phyloP scores from a whole-genome alignment of 1,284 basidiomycete species.

The Grifola frondosa region DNA sequence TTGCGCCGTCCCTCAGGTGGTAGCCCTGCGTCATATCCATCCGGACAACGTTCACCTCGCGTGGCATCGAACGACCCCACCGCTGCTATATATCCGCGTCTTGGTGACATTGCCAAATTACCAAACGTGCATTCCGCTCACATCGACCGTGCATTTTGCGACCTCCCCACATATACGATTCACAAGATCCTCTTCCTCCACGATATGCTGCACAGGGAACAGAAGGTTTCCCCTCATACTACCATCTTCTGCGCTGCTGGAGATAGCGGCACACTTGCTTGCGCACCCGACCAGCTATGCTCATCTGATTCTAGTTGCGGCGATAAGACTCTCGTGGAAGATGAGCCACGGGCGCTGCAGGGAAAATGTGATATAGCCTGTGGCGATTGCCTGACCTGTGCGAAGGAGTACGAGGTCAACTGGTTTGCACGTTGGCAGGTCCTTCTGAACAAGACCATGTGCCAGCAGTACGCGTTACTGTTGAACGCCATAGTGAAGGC shows the following conservation, averaged over 20 bases:
- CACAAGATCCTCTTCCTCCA: conserved; percentile 60
- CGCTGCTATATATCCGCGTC: conserved; percentile 55
- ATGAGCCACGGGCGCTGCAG: conserved; percentile 22
- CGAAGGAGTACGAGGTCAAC: conserved; percentile 19
- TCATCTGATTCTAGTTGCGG: conserved; percentile 13
- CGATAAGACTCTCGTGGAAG: conserved; percentile 27
- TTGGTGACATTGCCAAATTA: conserved; percentile 59
- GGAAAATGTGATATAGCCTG: too few relatives aligned
- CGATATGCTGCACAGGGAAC: conserved; percentile 43
- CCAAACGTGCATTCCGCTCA: conserved; percentile 54
- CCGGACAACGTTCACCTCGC: too few relatives aligned
- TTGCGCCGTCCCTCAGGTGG: too few relatives aligned
- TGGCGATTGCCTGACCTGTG: conserved; percentile 5
- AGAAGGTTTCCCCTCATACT: conserved; percentile 1
- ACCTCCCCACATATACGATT: conserved; percentile 62
- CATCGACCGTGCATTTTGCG: conserved; percentile 58
- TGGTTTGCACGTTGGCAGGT: conserved; percentile 32
- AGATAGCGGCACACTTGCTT: too few relatives aligned
- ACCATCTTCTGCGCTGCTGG: conserved; percentile 7
- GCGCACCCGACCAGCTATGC: too few relatives aligned
- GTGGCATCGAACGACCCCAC: conserved; percentile 27
- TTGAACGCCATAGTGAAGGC: too few relatives aligned
- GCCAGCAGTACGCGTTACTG: too few relatives aligned
- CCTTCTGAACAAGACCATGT: too few relatives aligned
- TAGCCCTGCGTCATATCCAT: too few relatives aligned